Evolutionary conservation across 129 eudicot genomes (phyloP).

Genomic region (Scalesia atractyloides): DNA sequence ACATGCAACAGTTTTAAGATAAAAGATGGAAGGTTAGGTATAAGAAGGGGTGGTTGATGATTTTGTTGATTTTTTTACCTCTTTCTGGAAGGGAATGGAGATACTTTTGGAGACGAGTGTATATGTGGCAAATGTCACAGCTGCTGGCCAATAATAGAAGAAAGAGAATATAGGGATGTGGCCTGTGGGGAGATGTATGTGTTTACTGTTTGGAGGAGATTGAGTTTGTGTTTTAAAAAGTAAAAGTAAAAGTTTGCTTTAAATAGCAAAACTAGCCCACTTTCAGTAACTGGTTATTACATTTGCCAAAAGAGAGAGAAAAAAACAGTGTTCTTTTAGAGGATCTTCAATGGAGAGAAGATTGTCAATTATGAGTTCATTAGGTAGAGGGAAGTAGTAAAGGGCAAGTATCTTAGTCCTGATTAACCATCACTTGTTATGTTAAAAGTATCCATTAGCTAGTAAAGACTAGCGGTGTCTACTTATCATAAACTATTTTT

Average conservation of each 20-base stretch:
- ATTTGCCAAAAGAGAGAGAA: background rate
- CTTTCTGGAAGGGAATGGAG: background rate
- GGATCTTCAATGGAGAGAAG: no score
- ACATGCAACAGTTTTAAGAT: slow-evolving; percentile 3
- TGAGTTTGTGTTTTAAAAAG: background rate
- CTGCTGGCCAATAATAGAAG: slow-evolving; percentile 21
- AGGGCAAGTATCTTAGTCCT: no score
- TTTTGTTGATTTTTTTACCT: slow-evolving; percentile 11
- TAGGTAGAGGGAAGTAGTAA: no score
- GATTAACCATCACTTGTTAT: no score
- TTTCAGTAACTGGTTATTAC: background rate
- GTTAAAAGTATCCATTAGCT: no score
- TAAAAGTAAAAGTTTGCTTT: slow-evolving; percentile 10
- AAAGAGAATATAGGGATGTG: slow-evolving; percentile 10
- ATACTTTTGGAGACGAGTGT: background rate
- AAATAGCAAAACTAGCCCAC: slow-evolving; percentile 8
- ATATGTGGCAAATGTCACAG: slow-evolving; percentile 1
- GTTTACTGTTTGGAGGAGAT: background rate
- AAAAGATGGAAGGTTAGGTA: background rate
- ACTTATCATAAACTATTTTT: no score
- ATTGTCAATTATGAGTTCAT: no score
- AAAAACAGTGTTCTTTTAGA: background rate
- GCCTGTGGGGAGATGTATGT: background rate
- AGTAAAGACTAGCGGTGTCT: no score
- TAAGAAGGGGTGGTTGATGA: background rate